phyloP scores from a whole-genome alignment of 768 basidiomycete species.

The Boletus rufocinnamomeus region DNA sequence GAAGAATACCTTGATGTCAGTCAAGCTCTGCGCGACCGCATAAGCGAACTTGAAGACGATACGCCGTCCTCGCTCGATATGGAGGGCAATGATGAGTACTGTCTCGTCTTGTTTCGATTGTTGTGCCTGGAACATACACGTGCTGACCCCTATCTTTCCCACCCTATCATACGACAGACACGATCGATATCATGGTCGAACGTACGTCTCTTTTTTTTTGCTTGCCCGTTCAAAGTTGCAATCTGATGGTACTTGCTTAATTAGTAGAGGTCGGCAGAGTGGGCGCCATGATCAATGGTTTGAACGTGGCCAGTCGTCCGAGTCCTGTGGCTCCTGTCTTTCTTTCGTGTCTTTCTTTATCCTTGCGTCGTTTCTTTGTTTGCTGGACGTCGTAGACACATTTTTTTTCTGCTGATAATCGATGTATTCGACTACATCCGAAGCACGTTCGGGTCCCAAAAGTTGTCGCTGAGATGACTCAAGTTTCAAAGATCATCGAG shows the following conservation, averaged over 20 bases:
- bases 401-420: no score
- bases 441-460: no score
- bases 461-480: no score
- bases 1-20: neutral
- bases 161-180: constrained; percentile 48
- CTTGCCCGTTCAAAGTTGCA: neutral
- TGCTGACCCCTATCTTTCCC: constrained; percentile 6
- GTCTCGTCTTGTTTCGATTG: no score
- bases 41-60: constrained; percentile 84
- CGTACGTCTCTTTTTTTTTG: constrained; percentile 50
- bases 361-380: no score
- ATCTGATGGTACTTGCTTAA: neutral
- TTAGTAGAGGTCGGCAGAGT: constrained; percentile 21
- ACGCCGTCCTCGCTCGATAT: constrained; percentile 84
- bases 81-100: constrained; percentile 78
- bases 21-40: neutral
- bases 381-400: no score
- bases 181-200: constrained; percentile 97
- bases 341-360: no score
- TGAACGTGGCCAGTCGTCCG: no score
- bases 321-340: no score
- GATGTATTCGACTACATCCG: no score
- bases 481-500: no score
- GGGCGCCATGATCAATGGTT: constrained; percentile 13
- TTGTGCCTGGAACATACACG: no score